phyloP scores from a whole-genome alignment of 805 yeast species.

The Nakazawaea holstii region DNA sequence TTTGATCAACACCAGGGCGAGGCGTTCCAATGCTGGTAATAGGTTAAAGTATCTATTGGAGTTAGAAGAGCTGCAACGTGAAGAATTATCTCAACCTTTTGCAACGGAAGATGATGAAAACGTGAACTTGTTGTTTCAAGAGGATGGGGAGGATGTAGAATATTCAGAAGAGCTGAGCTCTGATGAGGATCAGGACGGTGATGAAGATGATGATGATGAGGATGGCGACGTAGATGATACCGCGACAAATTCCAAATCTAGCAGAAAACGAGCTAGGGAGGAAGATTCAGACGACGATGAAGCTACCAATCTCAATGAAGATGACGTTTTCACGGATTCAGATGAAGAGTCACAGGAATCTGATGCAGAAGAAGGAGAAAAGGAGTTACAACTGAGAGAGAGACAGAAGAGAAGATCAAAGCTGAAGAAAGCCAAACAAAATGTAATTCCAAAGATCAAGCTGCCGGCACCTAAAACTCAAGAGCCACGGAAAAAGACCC shows the following conservation, averaged over 20 bases:
- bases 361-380: conserved; percentile 69
- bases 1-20: conserved; percentile 67
- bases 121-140: conserved; percentile 65
- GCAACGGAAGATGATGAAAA: conserved; percentile 67
- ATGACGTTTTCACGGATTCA: conserved; percentile 21
- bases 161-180: conserved; percentile 25
- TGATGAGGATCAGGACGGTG: conserved; percentile 21
- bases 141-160: conserved; percentile 51
- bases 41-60: conserved; percentile 68
- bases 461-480: conserved; percentile 25
- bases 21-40: conserved; percentile 89
- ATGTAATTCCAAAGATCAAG: conserved; percentile 22
- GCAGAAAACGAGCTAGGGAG: conserved; percentile 21
- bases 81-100: conserved; percentile 13
- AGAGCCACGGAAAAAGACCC: conserved; percentile 6
- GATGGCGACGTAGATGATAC: conserved; percentile 23
- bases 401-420: conserved; percentile 27
- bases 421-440: conserved; percentile 20
- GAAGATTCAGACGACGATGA: conserved; percentile 19
- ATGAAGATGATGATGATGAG: conserved; percentile 22
- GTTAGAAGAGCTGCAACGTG: conserved; percentile 53
- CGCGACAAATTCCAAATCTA: conserved; percentile 13
- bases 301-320: conserved; percentile 23
- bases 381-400: conserved; percentile 47
- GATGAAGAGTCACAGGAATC: conserved; percentile 43